Percentiles rank a stretch among this genome's conserved stretches.
phyloP scores from a whole-genome alignment of 2,329 filamentous ascomycete species.

The Fusarium sp. region DNA sequence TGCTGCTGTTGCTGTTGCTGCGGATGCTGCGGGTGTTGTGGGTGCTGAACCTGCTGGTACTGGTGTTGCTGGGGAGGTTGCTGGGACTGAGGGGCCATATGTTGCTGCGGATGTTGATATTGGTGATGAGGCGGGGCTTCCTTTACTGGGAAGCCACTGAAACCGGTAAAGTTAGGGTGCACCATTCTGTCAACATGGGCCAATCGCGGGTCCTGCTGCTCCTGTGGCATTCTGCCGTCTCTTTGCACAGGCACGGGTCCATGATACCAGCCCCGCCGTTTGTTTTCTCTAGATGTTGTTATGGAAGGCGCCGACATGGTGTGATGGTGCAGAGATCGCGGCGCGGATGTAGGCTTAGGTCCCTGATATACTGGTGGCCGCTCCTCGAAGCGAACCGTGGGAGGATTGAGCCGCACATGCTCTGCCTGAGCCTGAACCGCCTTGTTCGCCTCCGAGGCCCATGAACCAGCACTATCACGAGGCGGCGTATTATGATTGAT shows the following conservation, averaged over 20 bases:
- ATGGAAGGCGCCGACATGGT: slow-evolving; percentile 69
- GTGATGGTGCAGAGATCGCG: slow-evolving; percentile 61
- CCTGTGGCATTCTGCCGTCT: slow-evolving; percentile 47
- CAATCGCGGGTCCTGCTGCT: slow-evolving; percentile 48
- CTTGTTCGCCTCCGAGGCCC: slow-evolving; percentile 67
- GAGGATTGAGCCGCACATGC: slow-evolving; percentile 58
- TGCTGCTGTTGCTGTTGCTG: slow-evolving; percentile 46
- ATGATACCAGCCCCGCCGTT: slow-evolving; percentile 80
- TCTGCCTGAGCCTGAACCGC: slow-evolving; percentile 67
- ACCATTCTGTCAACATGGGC: slow-evolving; percentile 67
- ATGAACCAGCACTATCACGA: slow-evolving; percentile 63
- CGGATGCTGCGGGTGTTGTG: slow-evolving; percentile 5
- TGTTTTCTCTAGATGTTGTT: slow-evolving; percentile 67
- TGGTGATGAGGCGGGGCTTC: slow-evolving; percentile 48
- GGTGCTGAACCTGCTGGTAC: slow-evolving; percentile 33
- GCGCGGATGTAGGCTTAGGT: slow-evolving; percentile 43
- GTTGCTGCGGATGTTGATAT: slow-evolving; percentile 27
- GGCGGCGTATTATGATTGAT: slow-evolving; percentile 66
- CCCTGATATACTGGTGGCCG: slow-evolving; percentile 55
- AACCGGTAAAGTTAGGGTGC: slow-evolving; percentile 66
- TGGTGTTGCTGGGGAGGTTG: slow-evolving; percentile 27
- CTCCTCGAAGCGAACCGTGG: slow-evolving; percentile 66
- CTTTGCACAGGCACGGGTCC: slow-evolving; percentile 57
- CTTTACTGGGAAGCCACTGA: slow-evolving; percentile 61
- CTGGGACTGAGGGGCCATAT: slow-evolving; percentile 19